Evolutionary conservation across 305 asterid species (phyloP), one percentile per base, ranked within the genome.

Genomic region (Rubia balearica): DNA sequence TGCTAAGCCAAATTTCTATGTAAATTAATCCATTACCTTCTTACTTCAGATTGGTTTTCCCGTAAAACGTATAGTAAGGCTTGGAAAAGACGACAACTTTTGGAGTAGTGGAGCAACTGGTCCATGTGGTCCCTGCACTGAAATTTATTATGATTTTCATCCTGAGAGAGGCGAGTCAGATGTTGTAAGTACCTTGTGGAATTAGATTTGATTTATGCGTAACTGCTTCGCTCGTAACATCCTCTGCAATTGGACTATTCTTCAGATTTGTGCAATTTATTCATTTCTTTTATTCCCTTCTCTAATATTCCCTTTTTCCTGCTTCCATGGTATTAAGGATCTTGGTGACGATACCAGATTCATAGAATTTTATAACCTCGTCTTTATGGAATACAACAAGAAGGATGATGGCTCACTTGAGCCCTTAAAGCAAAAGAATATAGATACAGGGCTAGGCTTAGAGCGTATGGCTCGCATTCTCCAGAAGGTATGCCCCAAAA

Each of bases 61-160:
- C 78, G 81, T 82, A 61, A 45, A 86, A 53, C 96, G 90, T 65
- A 93, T 93, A 76, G 84, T 74, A 71, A 86, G 87, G 77, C 96
- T 93, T 17, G 98, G 97, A 65, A 90, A 86, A 76, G 96, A 93
- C 71, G 98, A 93, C 83, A 93, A 93, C 83, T 93, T 93, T 81
- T 93, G 98, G 98, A 89, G 94, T 51, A 89, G 97, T 81, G 98
- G 98, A 79, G 85, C 57, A 53, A 91, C 96, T 66, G 97, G 98
- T 75, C 97, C 98, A 6, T 91, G 97, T 70, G 98, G 98, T 73
- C 97, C 98, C 53, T 93, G 98, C 89, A 81, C 98, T 36, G 98
- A 93, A 67, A 73, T 93, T 74, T 93, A 93, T 85, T 93, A 91
- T 48, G 98, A 93, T 82, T 93, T 93, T 75, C 91, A 91, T 80